These are phyloP conservation scores for Fusarium mangiferae DNA, from an alignment of 2,329 filamentous ascomycete species.

Conservation along the genomic window DNA sequence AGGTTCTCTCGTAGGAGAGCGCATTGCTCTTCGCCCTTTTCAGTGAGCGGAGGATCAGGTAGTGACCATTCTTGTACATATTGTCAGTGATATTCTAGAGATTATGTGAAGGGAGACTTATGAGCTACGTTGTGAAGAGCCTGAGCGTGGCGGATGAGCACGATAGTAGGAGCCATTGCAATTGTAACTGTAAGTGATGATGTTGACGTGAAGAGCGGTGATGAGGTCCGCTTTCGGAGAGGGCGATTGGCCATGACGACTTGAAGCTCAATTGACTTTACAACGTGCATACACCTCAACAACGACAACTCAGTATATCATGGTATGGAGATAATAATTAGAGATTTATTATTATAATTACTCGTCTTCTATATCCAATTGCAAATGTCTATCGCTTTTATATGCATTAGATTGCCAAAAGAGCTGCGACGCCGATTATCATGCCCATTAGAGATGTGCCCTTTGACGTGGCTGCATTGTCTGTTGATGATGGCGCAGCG, in stretches of 20 bases:
- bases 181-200: slow-evolving; percentile 46
- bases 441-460: slow-evolving; percentile 1
- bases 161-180: slow-evolving; percentile 68
- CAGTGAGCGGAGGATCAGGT: slow-evolving; percentile 62
- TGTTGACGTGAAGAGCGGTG: slow-evolving; percentile 1
- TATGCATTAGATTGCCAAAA: slow-evolving; percentile 1
- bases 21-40: slow-evolving; percentile 62
- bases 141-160: slow-evolving; percentile 92
- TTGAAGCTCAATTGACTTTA: not conserved
- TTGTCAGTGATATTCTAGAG: slow-evolving; percentile 9
- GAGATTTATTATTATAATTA: not conserved
- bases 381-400: not conserved
- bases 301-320: not conserved
- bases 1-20: slow-evolving; percentile 56
- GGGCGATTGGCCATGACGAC: not conserved
- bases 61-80: slow-evolving; percentile 57
- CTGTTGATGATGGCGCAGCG: slow-evolving; percentile 2
- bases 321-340: not conserved
- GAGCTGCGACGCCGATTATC: slow-evolving; percentile 5
- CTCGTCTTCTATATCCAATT: not conserved
- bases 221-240: slow-evolving; percentile 17
- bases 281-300: not conserved
- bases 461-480: slow-evolving; percentile 4
- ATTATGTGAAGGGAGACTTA: slow-evolving; percentile 50
- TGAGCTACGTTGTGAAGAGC: slow-evolving; percentile 64